Evolutionary conservation across 129 eudicot species (phyloP), one percentile per base, ranked within the genome.

Genomic region (Logfia minima): DNA sequence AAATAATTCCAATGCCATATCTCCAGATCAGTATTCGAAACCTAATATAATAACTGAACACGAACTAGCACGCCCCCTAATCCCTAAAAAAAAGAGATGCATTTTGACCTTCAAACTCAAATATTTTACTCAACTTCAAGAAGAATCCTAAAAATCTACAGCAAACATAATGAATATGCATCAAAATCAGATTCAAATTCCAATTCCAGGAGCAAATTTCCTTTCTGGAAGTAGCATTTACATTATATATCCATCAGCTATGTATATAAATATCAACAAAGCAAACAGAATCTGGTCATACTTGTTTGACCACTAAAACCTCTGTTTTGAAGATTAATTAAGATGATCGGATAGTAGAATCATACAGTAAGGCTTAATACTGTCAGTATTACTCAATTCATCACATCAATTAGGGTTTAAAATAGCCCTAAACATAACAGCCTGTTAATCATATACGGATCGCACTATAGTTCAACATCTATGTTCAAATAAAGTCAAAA

Each of bases 331-430:
- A 6, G 11, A 48, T 1, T 17, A 39, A 24, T 9, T 8, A 41
- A 23, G 8, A 9, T 11, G 63, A 78, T 78, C 74, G 13, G 37
- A 24, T 52, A 22, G 66, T 19, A 66, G 31, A 59, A 22, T 5
- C 37, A 75, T 9, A 14, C 3, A 75, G 9, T 3, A 16, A 67
- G 18, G 61, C 68, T n/a, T 7, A 18, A 34, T 8, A 2, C 29
- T 37, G 75, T 56, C 23, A 68, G 41, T 59, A 13, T 7, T 23
- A 62, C 55, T 48, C 17, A 55, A 39, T 51, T 51, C n/a, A 71
- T 19, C 48, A 9, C 71, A 78, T 43, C 56, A 61, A 71, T 63
- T 63, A 79, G 83, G 83, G 78, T 79, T 79, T 66, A 29, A 32
- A 26, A 26, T 60, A n/a, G 24, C 17, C 24, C 66, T 65, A 65